These are phyloP conservation scores for Mycosphaerelloides madeirae DNA, from an alignment of 2,329 filamentous ascomycete species.

Conservation along the genomic window DNA sequence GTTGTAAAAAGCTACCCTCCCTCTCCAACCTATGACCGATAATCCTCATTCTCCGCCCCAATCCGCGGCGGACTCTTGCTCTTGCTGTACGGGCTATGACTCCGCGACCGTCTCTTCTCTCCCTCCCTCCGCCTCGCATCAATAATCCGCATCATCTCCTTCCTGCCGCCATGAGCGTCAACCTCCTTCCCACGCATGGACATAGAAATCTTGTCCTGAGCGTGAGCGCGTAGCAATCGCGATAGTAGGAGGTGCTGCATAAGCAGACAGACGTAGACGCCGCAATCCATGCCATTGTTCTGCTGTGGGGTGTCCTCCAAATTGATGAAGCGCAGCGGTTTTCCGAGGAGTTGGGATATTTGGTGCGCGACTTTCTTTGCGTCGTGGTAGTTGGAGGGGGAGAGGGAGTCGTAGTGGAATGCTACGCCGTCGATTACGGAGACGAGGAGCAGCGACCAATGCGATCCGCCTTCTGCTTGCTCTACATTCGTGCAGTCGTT, in stretches of 20 bases:
- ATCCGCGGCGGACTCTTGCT: conserved; percentile 22
- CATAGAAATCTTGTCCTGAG: conserved; percentile 87
- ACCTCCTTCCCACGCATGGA: conserved; percentile 81
- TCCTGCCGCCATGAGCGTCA: conserved; percentile 72
- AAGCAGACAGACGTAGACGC: conserved; percentile 89
- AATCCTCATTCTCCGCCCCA: conserved; percentile 24
- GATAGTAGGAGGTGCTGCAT: conserved; percentile 93
- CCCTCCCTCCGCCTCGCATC: conserved; percentile 83
- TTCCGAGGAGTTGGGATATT: conserved; percentile 63
- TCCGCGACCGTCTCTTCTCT: conserved; percentile 67
- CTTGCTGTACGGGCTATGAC: conserved; percentile 19
- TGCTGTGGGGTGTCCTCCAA: conserved; percentile 84
- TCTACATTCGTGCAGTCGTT: conserved; percentile 78
- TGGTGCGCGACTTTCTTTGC: conserved; percentile 66
- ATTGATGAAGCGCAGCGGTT: conserved; percentile 69
- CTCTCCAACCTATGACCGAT: background rate
- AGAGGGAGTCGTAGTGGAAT: conserved; percentile 93
- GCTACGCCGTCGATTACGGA: conserved; percentile 82
- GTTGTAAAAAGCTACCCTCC: too few species aligned
- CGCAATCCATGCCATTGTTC: conserved; percentile 88
- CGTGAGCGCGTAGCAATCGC: conserved; percentile 71
- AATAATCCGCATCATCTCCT: conserved; percentile 88
- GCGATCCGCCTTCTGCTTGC: conserved; percentile 80
- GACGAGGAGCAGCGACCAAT: conserved; percentile 92
- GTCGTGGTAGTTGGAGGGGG: conserved; percentile 68